A percentile compares a stretch with the other conserved stretches of the same genome.
These are phyloP conservation scores for Pleurotus sapidus DNA, from an alignment of 768 basidiomycete species.

Conservation along the genomic window DNA sequence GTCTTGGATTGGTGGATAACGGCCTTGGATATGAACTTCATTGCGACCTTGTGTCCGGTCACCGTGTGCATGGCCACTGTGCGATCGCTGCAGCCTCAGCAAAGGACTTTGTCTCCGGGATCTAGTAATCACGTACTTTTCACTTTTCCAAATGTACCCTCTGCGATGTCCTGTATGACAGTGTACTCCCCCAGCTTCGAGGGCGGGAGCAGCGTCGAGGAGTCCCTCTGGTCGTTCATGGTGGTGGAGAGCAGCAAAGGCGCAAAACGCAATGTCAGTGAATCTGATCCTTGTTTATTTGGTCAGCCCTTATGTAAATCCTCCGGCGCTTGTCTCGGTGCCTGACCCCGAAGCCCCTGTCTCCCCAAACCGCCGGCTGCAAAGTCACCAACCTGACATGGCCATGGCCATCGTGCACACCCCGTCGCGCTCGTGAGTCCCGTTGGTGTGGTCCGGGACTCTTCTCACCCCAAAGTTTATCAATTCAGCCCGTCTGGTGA, in stretches of 20 bases:
- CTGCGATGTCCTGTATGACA: slow-evolving; percentile 84
- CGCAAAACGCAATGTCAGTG: too few species aligned
- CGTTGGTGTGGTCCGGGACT: background rate
- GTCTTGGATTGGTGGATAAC: slow-evolving; percentile 91
- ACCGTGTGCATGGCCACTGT: slow-evolving; percentile 91
- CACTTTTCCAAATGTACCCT: slow-evolving; percentile 98
- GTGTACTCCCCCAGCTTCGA: slow-evolving; percentile 90
- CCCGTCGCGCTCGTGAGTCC: too few species aligned
- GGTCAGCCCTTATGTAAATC: background rate
- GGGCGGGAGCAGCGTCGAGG: slow-evolving; percentile 40
- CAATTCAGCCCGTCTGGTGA: background rate
- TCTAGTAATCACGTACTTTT: slow-evolving; percentile 71
- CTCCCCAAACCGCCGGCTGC: too few species aligned
- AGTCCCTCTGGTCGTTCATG: slow-evolving; percentile 27
- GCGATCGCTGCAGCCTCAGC: background rate
- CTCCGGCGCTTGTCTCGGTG: background rate
- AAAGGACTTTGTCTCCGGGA: background rate
- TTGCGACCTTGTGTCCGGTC: slow-evolving; percentile 93
- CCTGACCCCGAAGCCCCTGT: background rate
- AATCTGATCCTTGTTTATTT: background rate
- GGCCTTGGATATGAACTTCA: slow-evolving; percentile 96
- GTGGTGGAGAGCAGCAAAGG: slow-evolving; percentile 5
- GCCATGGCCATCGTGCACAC: too few species aligned
- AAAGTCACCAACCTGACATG: too few species aligned
- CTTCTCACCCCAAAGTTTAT: slow-evolving; percentile 3